A percentile compares a stretch with the other conserved stretches of the same genome.
phyloP scores from a whole-genome alignment of 192 early-diverging fungal species.

The Gamsiella multidivaricata region DNA sequence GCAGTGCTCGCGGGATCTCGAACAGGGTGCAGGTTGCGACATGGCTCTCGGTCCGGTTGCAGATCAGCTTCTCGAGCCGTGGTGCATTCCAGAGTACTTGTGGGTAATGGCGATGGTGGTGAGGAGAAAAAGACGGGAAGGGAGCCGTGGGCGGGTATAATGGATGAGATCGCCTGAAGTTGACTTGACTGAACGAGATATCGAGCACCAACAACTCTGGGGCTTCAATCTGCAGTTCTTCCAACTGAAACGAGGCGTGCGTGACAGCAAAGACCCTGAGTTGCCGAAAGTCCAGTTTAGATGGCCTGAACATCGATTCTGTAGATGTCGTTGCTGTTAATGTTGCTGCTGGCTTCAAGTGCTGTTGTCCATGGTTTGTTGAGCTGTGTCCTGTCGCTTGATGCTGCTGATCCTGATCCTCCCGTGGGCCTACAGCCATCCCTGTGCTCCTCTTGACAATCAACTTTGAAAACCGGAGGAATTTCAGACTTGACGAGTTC shows the following conservation, averaged over 20 bases:
- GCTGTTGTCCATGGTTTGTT: too few species aligned
- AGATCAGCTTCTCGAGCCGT: constrained; percentile 7
- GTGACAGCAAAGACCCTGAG: constrained; percentile 24
- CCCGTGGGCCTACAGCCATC: constrained; percentile 1
- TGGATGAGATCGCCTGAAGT: background rate
- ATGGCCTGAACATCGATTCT: background rate
- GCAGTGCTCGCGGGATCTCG: background rate
- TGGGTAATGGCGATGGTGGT: background rate
- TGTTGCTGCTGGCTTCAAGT: background rate
- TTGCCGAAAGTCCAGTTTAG: constrained; percentile 16
- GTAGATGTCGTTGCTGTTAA: background rate
- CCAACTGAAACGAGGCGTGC: constrained; percentile 6
- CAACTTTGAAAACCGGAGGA: constrained; percentile 26
- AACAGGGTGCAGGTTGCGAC: constrained; percentile 4
- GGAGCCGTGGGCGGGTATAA: background rate
- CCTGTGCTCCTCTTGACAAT: constrained; percentile 12
- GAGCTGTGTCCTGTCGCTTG: background rate
- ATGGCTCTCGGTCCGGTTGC: constrained; percentile 18
- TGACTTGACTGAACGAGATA: constrained; percentile 35
- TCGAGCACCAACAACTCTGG: constrained; percentile 4
- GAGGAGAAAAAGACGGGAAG: too few species aligned
- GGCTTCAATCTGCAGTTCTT: constrained; percentile 12
- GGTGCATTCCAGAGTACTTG: constrained; percentile 27
- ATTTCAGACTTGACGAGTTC: constrained; percentile 10
- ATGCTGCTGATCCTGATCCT: background rate